Conservation (phyloP, 768 basidiomycete species). For the Imleria badia region DNA sequence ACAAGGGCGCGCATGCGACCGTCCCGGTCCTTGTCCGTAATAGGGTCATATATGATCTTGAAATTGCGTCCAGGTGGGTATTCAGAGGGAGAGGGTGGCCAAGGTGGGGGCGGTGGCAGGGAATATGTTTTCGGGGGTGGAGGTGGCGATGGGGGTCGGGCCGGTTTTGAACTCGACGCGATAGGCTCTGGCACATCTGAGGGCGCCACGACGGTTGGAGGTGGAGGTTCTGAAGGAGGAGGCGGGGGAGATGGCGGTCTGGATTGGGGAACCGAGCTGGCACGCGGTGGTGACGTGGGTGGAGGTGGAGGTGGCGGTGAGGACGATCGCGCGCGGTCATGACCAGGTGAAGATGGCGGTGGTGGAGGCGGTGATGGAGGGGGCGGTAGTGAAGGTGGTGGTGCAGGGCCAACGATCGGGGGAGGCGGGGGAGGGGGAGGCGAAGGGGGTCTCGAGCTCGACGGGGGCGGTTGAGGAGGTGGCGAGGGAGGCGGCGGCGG, state of each 20-base stretch:
- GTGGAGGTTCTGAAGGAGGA: constrained; percentile 10
- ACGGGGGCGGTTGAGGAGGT: constrained; percentile 28
- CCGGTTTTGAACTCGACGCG: constrained; percentile 27
- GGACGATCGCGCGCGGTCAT: constrained; percentile 20
- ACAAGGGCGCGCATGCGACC: constrained; percentile 39
- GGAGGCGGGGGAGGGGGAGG: constrained; percentile 17
- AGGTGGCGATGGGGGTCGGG: constrained; percentile 6
- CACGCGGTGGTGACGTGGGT: constrained; percentile 25
- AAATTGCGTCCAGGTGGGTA: constrained; percentile 50
- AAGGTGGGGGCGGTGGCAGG: constrained; percentile 46
- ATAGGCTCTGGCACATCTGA: constrained; percentile 27
- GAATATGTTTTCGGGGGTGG: constrained; percentile 38
- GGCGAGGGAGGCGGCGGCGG: constrained; percentile 26
- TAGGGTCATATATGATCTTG: constrained; percentile 65
- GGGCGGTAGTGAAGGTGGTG: constrained; percentile 17
- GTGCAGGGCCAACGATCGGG: constrained; percentile 11
- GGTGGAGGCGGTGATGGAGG: constrained; percentile 18
- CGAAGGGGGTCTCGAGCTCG: constrained; percentile 12
- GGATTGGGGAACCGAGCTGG: constrained; percentile 24
- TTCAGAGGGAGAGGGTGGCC: constrained; percentile 54
- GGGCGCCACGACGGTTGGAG: constrained; percentile 25
- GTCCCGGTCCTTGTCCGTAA: constrained; percentile 46
- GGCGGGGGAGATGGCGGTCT: constrained; percentile 32
- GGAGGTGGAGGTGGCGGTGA: constrained; percentile 26
- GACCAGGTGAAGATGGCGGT: constrained; percentile 9